Evolutionary conservation across 345 rosid genomes (phyloP).

Genomic region (Geranium rotundifolium): DNA sequence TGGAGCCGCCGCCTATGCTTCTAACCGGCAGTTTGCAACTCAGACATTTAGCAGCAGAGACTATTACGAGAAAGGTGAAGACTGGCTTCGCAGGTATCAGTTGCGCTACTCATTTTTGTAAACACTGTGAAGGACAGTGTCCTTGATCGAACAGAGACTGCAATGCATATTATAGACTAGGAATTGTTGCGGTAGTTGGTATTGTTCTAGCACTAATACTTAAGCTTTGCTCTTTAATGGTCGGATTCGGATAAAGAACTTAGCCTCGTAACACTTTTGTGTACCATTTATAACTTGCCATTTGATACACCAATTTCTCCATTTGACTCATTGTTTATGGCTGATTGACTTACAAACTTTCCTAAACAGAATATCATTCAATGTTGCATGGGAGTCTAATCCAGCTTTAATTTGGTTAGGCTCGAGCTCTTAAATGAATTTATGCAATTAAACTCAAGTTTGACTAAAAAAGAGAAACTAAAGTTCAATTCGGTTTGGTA

Average conservation of each 20-base stretch:
- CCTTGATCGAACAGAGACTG: not conserved
- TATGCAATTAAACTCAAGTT: no score
- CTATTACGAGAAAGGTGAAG: slow-evolving; percentile 84
- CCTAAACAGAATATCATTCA: no score
- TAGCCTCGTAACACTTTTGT: not conserved
- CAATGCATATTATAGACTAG: not conserved
- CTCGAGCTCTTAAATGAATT: no score
- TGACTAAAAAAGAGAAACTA: no score
- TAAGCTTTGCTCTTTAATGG: not conserved
- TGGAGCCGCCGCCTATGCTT: slow-evolving; percentile 75
- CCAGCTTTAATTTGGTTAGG: no score
- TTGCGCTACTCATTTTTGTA: slow-evolving; percentile 36
- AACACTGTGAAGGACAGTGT: not conserved
- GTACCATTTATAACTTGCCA: not conserved
- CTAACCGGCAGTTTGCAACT: slow-evolving; percentile 36
- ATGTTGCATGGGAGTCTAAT: no score
- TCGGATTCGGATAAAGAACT: not conserved
- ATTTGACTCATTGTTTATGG: no score
- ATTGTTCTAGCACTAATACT: no score
- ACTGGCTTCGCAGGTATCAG: slow-evolving; percentile 77
- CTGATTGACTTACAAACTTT: no score
- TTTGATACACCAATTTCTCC: no score
- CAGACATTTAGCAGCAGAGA: slow-evolving; percentile 61
- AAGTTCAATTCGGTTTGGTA: no score
- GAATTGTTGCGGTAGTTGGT: no score